Conservation (phyloP, 2,329 filamentous ascomycete species). For the Colletotrichum gigasporum region DNA sequence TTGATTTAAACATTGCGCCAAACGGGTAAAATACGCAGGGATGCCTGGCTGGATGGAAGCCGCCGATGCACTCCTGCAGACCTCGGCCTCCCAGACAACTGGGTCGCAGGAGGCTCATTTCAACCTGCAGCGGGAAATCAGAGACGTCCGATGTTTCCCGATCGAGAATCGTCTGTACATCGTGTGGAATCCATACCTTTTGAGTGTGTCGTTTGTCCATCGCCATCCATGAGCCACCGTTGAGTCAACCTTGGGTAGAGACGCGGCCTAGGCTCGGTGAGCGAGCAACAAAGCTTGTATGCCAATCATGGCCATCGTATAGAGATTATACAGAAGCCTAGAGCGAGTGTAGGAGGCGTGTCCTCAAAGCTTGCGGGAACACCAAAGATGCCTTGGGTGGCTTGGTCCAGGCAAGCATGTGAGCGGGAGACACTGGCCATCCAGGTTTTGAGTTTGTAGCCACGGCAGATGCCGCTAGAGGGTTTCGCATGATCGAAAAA, state of each 20-base stretch:
- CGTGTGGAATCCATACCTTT: too few species aligned
- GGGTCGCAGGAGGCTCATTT: not conserved
- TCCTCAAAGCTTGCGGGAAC: not conserved
- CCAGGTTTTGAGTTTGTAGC: not conserved
- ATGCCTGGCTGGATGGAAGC: not conserved
- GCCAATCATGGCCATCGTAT: too few species aligned
- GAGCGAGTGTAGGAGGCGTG: not conserved
- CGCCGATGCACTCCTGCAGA: not conserved
- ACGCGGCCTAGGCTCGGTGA: not conserved
- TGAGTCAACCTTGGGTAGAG: not conserved
- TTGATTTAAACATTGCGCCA: not conserved
- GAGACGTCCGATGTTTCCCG: not conserved
- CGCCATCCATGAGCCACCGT: not conserved
- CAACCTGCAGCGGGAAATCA: not conserved
- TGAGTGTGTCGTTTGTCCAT: not conserved
- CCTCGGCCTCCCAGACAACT: not conserved
- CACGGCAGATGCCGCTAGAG: not conserved
- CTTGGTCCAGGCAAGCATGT: not conserved
- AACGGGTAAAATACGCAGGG: not conserved
- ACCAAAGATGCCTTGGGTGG: not conserved
- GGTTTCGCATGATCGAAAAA: not conserved
- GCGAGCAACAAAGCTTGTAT: not conserved
- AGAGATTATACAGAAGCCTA: not conserved
- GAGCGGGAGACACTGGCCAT: not conserved
- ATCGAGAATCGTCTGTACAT: not conserved